Conservation (phyloP, 176 grass and related monocot genomes). For the Otatea glauca region DNA sequence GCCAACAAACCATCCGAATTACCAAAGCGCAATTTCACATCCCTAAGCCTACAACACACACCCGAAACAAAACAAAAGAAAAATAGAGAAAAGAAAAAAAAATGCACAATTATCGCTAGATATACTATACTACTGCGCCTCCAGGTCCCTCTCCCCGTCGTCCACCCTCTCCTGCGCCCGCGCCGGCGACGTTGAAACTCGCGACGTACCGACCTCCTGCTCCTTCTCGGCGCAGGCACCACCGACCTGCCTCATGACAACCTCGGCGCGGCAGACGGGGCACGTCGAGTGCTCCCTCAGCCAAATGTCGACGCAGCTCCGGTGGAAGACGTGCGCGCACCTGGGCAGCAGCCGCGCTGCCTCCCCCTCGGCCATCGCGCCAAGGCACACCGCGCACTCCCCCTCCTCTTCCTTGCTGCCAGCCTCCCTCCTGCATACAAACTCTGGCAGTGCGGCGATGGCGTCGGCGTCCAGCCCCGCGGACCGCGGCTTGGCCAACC, state of each 20-base stretch:
- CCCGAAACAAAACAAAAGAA: neutral
- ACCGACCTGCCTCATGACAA: neutral
- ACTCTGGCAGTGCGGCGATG: conserved; percentile 53
- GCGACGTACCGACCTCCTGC: neutral
- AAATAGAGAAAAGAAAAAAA: neutral
- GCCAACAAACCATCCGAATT: neutral
- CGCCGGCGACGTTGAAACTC: neutral
- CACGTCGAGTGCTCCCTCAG: conserved; percentile 58
- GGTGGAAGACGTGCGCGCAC: conserved; percentile 72
- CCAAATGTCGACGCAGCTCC: conserved; percentile 66
- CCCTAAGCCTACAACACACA: conserved; percentile 1
- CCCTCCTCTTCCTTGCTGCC: neutral
- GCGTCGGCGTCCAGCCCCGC: conserved; percentile 45
- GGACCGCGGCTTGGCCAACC: conserved; percentile 27
- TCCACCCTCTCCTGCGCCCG: neutral
- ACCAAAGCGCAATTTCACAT: neutral
- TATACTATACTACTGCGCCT: conserved; percentile 40
- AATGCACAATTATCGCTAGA: neutral
- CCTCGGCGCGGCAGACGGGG: conserved; percentile 57
- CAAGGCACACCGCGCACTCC: conserved; percentile 64
- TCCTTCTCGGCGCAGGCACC: neutral
- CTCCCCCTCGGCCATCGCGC: conserved; percentile 47
- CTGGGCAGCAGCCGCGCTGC: conserved; percentile 50
- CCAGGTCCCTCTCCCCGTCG: conserved; percentile 51
- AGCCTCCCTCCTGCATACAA: conserved; percentile 18